Evolutionary conservation across 1,284 basidiomycete species (phyloP).

Genomic region (Ceratobasidium theobromae): DNA sequence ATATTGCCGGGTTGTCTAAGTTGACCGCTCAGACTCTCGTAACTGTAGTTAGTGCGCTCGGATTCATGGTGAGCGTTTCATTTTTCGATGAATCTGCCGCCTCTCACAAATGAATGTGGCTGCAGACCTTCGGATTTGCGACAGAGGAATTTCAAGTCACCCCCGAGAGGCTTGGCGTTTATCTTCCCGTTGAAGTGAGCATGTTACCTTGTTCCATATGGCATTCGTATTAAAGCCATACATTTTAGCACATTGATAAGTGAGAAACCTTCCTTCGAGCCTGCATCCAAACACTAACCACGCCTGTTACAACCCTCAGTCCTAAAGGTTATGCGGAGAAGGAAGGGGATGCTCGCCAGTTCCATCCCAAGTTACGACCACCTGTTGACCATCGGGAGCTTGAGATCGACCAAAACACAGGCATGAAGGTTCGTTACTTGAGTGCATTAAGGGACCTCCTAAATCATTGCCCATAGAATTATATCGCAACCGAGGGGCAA

Average conservation of each 20-base stretch:
- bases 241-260: slow-evolving; percentile 29
- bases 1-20: slow-evolving; percentile 64
- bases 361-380: slow-evolving; percentile 70
- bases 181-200: slow-evolving; percentile 58
- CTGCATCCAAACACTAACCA: not conserved
- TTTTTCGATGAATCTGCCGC: not conserved
- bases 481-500: slow-evolving; percentile 62
- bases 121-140: slow-evolving; percentile 66
- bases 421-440: slow-evolving; percentile 65
- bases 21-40: slow-evolving; percentile 67
- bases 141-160: slow-evolving; percentile 81
- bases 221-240: not conserved
- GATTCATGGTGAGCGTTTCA: slow-evolving; percentile 58
- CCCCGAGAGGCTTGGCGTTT: slow-evolving; percentile 77
- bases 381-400: slow-evolving; percentile 73
- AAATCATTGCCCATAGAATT: slow-evolving; percentile 45
- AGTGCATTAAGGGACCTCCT: not conserved
- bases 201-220: not conserved
- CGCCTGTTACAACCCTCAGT: slow-evolving; percentile 15
- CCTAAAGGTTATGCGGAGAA: slow-evolving; percentile 68
- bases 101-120: not conserved
- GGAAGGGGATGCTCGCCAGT: slow-evolving; percentile 67
- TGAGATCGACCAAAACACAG: slow-evolving; percentile 75
- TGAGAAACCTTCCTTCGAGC: not conserved
- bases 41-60: slow-evolving; percentile 69